Evolutionary conservation across 345 rosid species (phyloP).

Genomic region (Crucihimalaya himalaica): DNA sequence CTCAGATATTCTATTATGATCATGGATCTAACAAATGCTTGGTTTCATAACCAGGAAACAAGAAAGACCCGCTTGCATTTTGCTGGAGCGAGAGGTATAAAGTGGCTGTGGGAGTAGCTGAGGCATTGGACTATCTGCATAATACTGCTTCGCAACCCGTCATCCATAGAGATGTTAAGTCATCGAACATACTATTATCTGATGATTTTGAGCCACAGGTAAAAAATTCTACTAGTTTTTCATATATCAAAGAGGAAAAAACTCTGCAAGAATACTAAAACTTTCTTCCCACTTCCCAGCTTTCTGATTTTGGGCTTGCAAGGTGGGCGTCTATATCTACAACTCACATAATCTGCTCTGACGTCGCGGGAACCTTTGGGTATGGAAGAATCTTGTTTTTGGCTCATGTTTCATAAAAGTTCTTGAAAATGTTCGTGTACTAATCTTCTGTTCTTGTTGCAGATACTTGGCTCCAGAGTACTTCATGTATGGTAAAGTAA

Average conservation of each 20-base stretch:
- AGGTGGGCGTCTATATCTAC: conserved; percentile 68
- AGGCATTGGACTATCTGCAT: conserved; percentile 86
- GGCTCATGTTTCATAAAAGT: neutral
- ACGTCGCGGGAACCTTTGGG: conserved; percentile 98
- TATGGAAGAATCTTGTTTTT: conserved; percentile 33
- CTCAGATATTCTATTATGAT: neutral
- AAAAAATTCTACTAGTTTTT: neutral
- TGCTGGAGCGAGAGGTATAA: conserved; percentile 80
- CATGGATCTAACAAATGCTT: conserved; percentile 15
- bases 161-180: conserved; percentile 95
- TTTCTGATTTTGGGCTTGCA: conserved; percentile 96
- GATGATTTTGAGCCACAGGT: conserved; percentile 97
- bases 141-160: conserved; percentile 57
- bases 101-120: conserved; percentile 90
- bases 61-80: conserved; percentile 57
- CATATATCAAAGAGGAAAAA: neutral
- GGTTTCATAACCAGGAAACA: conserved; percentile 52
- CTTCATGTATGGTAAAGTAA: conserved; percentile 89
- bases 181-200: conserved; percentile 83
- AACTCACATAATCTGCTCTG: conserved; percentile 64
- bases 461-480: conserved; percentile 99
- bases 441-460: conserved; percentile 34
- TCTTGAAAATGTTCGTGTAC: conserved; percentile 9
- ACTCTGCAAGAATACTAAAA: neutral
- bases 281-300: conserved; percentile 44